Conservation (phyloP, 2,329 filamentous ascomycete species). For the Lachnellula hyalina region DNA sequence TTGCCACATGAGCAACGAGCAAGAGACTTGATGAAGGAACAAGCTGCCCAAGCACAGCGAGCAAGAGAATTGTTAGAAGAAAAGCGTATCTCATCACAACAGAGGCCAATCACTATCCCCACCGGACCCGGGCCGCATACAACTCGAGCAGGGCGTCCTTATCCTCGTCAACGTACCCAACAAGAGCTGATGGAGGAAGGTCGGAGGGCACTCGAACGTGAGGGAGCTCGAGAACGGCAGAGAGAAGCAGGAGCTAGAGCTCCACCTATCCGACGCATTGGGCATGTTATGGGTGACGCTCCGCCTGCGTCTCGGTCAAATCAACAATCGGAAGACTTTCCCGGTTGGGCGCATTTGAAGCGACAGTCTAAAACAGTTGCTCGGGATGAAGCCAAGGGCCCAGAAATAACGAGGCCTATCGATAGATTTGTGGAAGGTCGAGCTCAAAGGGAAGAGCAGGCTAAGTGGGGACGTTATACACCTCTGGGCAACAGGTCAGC, state of each 20-base stretch:
- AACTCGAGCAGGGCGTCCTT: constrained; percentile 21
- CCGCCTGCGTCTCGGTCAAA: neutral
- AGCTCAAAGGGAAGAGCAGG: constrained; percentile 23
- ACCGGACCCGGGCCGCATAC: constrained; percentile 23
- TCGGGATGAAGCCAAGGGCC: neutral
- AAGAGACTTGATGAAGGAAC: constrained; percentile 19
- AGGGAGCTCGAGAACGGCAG: neutral
- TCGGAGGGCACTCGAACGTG: constrained; percentile 4
- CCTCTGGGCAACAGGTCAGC: constrained; percentile 13
- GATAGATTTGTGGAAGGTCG: constrained; percentile 17
- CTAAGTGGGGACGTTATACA: constrained; percentile 21
- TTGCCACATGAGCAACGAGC: constrained; percentile 26
- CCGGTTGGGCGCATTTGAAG: constrained; percentile 18
- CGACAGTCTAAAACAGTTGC: constrained; percentile 1
- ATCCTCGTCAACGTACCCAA: constrained; percentile 3
- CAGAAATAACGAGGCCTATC: neutral
- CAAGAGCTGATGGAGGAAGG: constrained; percentile 6
- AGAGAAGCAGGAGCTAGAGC: neutral
- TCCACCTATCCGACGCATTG: neutral
- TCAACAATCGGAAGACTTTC: neutral
- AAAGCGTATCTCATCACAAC: constrained; percentile 4
- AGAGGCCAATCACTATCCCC: constrained; percentile 13
- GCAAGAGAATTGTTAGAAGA: constrained; percentile 3
- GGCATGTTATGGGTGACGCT: constrained; percentile 9
- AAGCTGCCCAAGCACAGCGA: constrained; percentile 1